Conservation (phyloP, 495 filamentous ascomycete species). For the Hyaloscypha hepaticicola region DNA sequence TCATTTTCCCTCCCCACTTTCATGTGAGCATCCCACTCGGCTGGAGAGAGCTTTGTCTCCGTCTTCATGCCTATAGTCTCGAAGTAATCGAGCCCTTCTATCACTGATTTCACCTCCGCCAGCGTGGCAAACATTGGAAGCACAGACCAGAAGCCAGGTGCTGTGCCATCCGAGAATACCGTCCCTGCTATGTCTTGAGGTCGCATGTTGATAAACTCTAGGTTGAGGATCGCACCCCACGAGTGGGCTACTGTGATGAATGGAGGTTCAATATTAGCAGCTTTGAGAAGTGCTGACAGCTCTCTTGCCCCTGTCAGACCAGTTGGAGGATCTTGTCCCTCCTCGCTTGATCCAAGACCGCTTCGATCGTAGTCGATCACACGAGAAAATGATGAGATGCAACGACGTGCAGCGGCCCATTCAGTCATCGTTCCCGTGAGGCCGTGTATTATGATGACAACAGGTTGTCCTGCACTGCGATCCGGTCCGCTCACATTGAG, state of each 20-base stretch:
- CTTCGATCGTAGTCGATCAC: constrained; percentile 19
- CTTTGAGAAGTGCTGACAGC: constrained; percentile 12
- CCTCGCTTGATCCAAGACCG: constrained; percentile 11
- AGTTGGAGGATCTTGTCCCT: not conserved
- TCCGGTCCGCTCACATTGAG: constrained; percentile 13
- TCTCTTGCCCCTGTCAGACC: constrained; percentile 10
- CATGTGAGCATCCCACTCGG: constrained; percentile 4
- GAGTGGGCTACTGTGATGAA: constrained; percentile 22
- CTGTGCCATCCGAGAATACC: constrained; percentile 19
- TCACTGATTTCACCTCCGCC: not conserved
- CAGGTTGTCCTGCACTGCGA: not conserved
- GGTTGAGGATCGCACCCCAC: constrained; percentile 7
- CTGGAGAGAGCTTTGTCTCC: not conserved
- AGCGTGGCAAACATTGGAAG: not conserved
- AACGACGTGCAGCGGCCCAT: constrained; percentile 11
- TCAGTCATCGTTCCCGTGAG: not conserved
- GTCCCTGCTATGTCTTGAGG: constrained; percentile 14
- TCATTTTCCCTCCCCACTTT: not conserved
- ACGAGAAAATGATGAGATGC: constrained; percentile 5
- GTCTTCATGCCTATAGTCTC: not conserved
- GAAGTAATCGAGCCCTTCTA: constrained; percentile 1
- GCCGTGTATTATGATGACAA: constrained; percentile 13
- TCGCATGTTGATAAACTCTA: constrained; percentile 17
- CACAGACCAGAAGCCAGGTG: constrained; percentile 1
- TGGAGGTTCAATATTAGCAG: constrained; percentile 8